phyloP scores from a whole-genome alignment of 345 rosid species.

The Acer saccharum region DNA sequence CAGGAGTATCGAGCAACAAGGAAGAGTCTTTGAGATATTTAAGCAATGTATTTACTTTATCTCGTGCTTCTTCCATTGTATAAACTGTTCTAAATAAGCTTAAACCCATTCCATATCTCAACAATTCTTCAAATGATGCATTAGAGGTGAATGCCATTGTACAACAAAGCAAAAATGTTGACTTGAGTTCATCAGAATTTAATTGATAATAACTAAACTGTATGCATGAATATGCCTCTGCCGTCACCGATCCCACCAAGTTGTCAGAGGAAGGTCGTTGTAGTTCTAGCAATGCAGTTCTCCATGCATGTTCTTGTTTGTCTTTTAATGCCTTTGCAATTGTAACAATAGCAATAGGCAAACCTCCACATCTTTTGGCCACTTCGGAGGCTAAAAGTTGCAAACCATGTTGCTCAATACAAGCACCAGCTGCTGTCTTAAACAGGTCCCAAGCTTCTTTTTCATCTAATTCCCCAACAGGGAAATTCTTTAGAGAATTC shows the following conservation, averaged over 20 bases:
- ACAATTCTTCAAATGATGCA: not conserved
- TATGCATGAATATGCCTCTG: not conserved
- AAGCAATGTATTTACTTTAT: constrained; percentile 19
- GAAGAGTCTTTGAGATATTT: constrained; percentile 23
- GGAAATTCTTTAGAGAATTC: not conserved
- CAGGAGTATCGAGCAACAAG: constrained; percentile 11
- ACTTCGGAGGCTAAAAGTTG: constrained; percentile 14
- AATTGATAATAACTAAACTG: not conserved
- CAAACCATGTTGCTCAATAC: not conserved
- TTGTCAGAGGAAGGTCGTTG: not conserved
- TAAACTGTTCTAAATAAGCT: not conserved
- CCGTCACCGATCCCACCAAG: not conserved
- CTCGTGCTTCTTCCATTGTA: constrained; percentile 11
- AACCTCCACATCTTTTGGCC: constrained; percentile 28
- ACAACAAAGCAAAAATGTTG: not conserved
- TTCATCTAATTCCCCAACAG: constrained; percentile 6
- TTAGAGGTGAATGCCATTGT: not conserved
- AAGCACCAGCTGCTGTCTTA: constrained; percentile 11
- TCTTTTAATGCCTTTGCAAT: constrained; percentile 24
- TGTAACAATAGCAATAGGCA: not conserved
- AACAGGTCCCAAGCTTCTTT: constrained; percentile 31
- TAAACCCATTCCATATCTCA: constrained; percentile 27
- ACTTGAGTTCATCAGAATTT: not conserved
- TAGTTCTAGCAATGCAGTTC: constrained; percentile 15
- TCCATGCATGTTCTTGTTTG: constrained; percentile 7